These are phyloP conservation scores for Eucalyptus sp. DNA, from an alignment of 345 rosid genomes.

Conservation along the genomic window DNA sequence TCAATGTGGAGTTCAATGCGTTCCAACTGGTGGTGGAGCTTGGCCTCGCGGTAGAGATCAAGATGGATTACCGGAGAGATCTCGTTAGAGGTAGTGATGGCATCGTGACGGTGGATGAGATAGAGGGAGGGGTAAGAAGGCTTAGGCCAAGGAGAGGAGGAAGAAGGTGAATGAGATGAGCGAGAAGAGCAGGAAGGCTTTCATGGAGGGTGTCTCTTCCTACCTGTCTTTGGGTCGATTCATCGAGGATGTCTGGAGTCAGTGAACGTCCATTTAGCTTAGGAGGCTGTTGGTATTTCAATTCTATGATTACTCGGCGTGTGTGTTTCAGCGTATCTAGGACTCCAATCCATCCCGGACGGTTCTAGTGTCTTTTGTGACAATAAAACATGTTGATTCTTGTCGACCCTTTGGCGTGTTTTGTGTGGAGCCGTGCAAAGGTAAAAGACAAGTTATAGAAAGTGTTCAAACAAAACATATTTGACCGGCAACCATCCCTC, in stretches of 20 bases:
- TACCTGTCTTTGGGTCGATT: constrained; percentile 3
- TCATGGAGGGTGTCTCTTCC: constrained; percentile 35
- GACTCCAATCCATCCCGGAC: background rate
- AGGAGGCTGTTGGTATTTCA: no score
- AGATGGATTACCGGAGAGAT: background rate
- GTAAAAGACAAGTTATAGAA: no score
- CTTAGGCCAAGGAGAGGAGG: constrained; percentile 6
- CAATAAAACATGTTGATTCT: no score
- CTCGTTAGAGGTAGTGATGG: background rate
- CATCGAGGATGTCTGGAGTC: constrained; percentile 2
- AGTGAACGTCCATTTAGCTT: background rate
- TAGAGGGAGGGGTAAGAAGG: constrained; percentile 17
- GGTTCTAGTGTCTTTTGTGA: background rate
- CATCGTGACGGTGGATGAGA: constrained; percentile 1
- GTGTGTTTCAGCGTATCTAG: no score
- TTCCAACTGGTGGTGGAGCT: constrained; percentile 28
- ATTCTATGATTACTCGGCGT: no score
- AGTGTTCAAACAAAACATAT: no score
- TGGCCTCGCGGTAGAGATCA: constrained; percentile 8
- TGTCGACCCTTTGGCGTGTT: no score
- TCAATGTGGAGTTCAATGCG: constrained; percentile 6
- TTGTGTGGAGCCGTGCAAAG: no score
- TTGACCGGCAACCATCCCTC: no score
- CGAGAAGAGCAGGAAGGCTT: constrained; percentile 8
- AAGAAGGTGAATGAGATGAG: constrained; percentile 14